These are phyloP conservation scores for Benincasa hispida DNA, from an alignment of 306 rosid genomes.

Conservation along the genomic window DNA sequence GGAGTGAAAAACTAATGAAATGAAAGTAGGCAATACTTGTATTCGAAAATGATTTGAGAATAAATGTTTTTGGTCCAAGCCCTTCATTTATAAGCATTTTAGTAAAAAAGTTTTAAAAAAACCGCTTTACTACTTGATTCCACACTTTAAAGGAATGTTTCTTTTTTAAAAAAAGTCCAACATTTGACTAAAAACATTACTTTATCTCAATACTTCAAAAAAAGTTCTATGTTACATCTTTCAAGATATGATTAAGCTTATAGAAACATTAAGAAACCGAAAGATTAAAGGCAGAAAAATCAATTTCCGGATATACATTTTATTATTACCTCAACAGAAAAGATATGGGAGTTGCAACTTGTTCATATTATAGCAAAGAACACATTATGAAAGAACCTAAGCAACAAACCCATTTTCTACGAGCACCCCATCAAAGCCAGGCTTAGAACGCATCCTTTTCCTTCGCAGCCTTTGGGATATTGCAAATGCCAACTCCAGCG, in stretches of 20 bases:
- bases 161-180: too few species aligned
- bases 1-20: neutral
- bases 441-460: constrained; percentile 15
- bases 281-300: neutral
- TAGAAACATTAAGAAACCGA: neutral
- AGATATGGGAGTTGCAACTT: neutral
- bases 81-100: neutral
- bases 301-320: neutral
- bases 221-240: neutral
- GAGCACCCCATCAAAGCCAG: neutral
- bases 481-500: constrained; percentile 27
- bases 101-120: neutral
- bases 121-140: too few species aligned
- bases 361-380: neutral
- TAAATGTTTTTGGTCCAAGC: neutral
- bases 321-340: neutral
- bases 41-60: neutral
- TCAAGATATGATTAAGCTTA: neutral
- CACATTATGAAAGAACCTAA: neutral
- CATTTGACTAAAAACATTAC: too few species aligned
- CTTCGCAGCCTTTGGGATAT: constrained; percentile 25
- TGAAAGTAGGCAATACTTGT: neutral
- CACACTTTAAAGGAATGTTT: too few species aligned
- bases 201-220: too few species aligned
- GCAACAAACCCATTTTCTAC: neutral